Evolutionary conservation across 768 basidiomycete species (phyloP).

Genomic region (Lentinula raphanica): DNA sequence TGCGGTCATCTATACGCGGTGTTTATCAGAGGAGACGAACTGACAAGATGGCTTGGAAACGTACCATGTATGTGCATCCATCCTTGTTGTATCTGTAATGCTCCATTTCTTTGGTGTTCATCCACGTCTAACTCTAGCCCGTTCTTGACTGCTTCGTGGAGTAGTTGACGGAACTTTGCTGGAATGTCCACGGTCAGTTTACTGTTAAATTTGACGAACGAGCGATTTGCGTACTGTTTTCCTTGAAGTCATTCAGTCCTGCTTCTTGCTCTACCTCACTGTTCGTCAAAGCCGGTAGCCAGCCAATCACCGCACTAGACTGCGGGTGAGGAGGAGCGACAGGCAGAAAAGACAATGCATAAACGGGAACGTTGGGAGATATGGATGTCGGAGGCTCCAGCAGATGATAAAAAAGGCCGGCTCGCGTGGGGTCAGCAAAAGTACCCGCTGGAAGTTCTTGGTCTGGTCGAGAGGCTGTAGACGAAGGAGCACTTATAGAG

Average conservation of each 20-base stretch:
- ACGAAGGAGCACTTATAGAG: not conserved
- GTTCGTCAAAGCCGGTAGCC: slow-evolving; percentile 47
- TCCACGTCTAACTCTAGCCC: slow-evolving; percentile 56
- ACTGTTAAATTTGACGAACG: not conserved
- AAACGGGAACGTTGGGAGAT: slow-evolving; percentile 41
- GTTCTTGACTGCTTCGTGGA: slow-evolving; percentile 56
- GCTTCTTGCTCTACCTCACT: slow-evolving; percentile 31
- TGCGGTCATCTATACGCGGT: slow-evolving; percentile 54
- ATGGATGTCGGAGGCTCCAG: slow-evolving; percentile 46
- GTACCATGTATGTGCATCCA: slow-evolving; percentile 82
- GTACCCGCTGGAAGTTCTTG: slow-evolving; percentile 8
- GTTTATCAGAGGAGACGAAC: not conserved
- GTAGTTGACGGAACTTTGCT: slow-evolving; percentile 56
- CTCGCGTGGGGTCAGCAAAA: slow-evolving; percentile 50
- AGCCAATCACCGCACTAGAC: slow-evolving; percentile 59
- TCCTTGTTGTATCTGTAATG: slow-evolving; percentile 61
- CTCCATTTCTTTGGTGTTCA: slow-evolving; percentile 60
- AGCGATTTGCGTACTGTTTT: slow-evolving; percentile 51
- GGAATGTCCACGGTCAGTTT: not conserved
- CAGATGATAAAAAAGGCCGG: slow-evolving; percentile 69
- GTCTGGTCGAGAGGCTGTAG: not conserved
- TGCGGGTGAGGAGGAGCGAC: slow-evolving; percentile 36
- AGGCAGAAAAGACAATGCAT: slow-evolving; percentile 61
- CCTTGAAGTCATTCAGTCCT: slow-evolving; percentile 64
- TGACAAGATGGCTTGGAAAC: not conserved